Base-by-base conservation (phyloP, 805 yeast species). In the Lipomyces orientalis region DNA sequence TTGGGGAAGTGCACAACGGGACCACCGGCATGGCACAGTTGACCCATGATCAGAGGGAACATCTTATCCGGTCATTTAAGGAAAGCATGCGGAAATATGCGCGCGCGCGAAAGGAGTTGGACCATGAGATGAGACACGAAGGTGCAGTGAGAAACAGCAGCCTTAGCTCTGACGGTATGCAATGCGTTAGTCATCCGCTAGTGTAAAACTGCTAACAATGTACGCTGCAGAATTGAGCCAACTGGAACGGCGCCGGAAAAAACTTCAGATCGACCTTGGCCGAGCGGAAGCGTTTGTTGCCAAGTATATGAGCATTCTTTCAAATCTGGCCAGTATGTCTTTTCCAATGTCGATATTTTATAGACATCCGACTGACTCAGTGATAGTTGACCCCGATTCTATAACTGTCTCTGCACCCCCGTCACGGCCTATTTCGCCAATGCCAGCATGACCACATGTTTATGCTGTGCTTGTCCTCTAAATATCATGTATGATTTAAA, bases 281-380 rank as follows among this genome's bases (percentile, higher is more conserved):
- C 25, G 69, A 19, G 65, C 69, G 7, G 69, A 66, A 55, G 69
- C 69, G 2, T 66, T 66, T 58, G 66, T 66, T 1, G 19, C 39
- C 8, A 62, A 56, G 54, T 66, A 66, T 19, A 55, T 51, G 52
- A 52, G 39, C 35, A 57, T 46, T n/a, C 54, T 65, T 2, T 37
- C 65, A 25, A 65, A 55, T 10, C 35, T 58, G 31, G 58, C 68
- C 14, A 58, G 67, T 64, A 60, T 3, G 60, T 31, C 14, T 12
- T 39, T 12, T 19, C 43, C 8, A 2, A 12, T 8, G 1, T 19
- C 51, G 1, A 34, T 19, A 16, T 35, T 10, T 58, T 2, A 58
- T 16, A 22, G 35, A 16, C 5, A 2, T 14, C 25, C 51, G 2
- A 19, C 61, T 25, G n/a, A 19, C 33, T 19, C 22, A 52, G 22